phyloP scores from a whole-genome alignment of 257 asterid genomes.

The Solanum etuberosum region DNA sequence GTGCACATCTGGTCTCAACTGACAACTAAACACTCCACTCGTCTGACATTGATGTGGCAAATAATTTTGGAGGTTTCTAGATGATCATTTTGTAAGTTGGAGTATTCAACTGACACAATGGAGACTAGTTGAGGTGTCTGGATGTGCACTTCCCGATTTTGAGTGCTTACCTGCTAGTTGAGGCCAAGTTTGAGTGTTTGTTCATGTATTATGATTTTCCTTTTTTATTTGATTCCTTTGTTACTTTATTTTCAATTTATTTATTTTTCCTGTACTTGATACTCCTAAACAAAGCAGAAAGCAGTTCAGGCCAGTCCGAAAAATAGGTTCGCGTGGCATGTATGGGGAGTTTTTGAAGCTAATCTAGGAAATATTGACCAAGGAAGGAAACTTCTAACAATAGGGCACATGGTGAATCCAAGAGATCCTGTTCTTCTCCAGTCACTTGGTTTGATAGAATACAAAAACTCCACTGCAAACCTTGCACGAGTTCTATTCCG shows the following conservation, averaged over 20 bases:
- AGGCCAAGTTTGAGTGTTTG: not conserved
- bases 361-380: conserved; percentile 52
- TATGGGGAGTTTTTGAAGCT: conserved; percentile 94
- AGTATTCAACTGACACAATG: not conserved
- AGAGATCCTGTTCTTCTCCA: conserved; percentile 96
- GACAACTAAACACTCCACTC: not conserved
- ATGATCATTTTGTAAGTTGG: not conserved
- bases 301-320: conserved; percentile 96
- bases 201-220: not conserved
- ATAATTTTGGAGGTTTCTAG: not conserved
- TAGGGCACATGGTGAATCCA: conserved; percentile 81
- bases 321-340: conserved; percentile 98
- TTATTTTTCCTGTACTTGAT: not conserved
- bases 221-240: not conserved
- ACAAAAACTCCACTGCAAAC: conserved; percentile 59
- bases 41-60: not conserved
- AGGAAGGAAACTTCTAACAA: conserved; percentile 79
- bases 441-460: conserved; percentile 78
- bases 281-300: conserved; percentile 32
- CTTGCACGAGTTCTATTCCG: conserved; percentile 64
- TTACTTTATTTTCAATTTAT: not conserved
- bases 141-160: not conserved
- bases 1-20: not conserved
- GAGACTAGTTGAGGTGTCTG: not conserved
- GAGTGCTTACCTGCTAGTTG: not conserved